Evolutionary conservation across 1,284 basidiomycete species (phyloP), one percentile per base, ranked within the genome.

Genomic region (Malassezia caprae): DNA sequence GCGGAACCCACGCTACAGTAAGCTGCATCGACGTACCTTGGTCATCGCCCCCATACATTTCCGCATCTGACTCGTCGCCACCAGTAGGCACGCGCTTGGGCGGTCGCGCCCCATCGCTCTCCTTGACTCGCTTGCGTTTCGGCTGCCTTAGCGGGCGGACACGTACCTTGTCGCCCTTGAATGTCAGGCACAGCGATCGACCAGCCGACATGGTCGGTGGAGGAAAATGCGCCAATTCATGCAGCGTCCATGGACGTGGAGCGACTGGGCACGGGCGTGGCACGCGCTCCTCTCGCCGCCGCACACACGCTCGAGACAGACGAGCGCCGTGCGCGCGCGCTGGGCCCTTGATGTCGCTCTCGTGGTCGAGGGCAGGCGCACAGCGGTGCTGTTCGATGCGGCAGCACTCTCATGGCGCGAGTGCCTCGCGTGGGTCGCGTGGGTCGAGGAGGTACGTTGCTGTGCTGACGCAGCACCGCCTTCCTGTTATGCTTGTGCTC

Each of bases 101-200:
- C 34, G 31, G 15, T 26, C 45, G 17, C 12, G 11, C 6, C 5
- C 32, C 31, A n/a, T 23, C 19, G 8, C 17, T 21, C 7, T 2
- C 5, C 48, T 45, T 55, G 11, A 23, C 4, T 7, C 44, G 44
- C 30, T 57, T 57, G 28, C 55, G 55, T 21, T 57, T 57, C 15
- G 49, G 50, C 49, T 51, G 28, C 23, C 23, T 48, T 13, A 51
- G 43, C 12, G 6, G 24, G 11, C 11, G 11, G n/a, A n/a, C 28
- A 46, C 53, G 42, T 46, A 51, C 53, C 48, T 56, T 51, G 39
- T 57, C 55, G 37, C 55, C 55, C 30, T 57, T 57, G 40, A 57
- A 57, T 4, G 55, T 48, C 19, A 57, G 44, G 12, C 55, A 50
- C 17, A 57, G 26, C 28, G 55, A 57, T 17, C 41, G 40, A 13